Conservation (phyloP, 1,139 yeast genomes). For the Diutina ranongensis region DNA sequence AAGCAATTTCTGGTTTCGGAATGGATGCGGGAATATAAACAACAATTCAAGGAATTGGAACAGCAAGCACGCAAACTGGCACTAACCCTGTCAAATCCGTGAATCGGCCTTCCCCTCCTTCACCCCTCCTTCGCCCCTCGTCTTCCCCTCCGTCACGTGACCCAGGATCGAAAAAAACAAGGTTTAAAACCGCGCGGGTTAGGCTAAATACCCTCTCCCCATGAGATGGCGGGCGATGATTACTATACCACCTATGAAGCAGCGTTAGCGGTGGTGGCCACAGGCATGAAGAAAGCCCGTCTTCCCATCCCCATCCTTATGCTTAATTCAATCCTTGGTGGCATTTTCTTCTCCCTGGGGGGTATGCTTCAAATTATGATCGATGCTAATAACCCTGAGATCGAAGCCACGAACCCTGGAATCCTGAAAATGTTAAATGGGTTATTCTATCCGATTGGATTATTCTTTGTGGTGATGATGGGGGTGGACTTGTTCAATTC, state of each 20-base stretch:
- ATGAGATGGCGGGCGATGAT: slow-evolving; percentile 5
- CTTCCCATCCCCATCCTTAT: slow-evolving; percentile 44
- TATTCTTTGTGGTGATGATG: slow-evolving; percentile 60
- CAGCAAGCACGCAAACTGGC: slow-evolving; percentile 31
- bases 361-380: slow-evolving; percentile 56
- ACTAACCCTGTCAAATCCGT: too few relatives aligned
- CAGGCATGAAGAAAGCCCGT: slow-evolving; percentile 71
- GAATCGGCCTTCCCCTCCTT: too few relatives aligned
- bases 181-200: too few relatives aligned
- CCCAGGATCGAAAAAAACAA: neutral
- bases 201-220: neutral
- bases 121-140: too few relatives aligned
- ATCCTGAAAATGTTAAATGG: slow-evolving; percentile 44
- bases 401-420: slow-evolving; percentile 38
- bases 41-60: slow-evolving; percentile 42
- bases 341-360: slow-evolving; percentile 56
- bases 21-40: slow-evolving; percentile 40
- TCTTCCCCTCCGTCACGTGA: neutral
- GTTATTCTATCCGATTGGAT: slow-evolving; percentile 50
- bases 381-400: slow-evolving; percentile 38
- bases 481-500: slow-evolving; percentile 71
- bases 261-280: slow-evolving; percentile 72
- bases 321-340: slow-evolving; percentile 59
- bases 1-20: slow-evolving; percentile 29
- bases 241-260: slow-evolving; percentile 70